phyloP scores from a whole-genome alignment of 192 early-diverging fungal species.

The Umbelopsis sp. region DNA sequence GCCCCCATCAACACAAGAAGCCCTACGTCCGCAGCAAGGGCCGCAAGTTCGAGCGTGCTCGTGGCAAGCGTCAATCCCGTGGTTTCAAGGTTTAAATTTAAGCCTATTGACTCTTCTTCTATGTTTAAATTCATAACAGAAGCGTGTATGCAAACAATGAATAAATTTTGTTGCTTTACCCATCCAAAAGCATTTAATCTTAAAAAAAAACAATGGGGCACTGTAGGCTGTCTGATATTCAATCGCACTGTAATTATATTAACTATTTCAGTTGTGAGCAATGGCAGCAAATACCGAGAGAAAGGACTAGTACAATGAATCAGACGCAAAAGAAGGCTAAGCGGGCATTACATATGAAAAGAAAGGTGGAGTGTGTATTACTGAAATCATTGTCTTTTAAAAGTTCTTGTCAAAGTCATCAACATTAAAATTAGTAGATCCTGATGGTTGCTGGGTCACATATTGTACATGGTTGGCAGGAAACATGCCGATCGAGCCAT shows the following conservation, averaged over 20 bases:
- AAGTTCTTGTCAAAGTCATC: conserved; percentile 17
- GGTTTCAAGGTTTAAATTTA: conserved; percentile 89
- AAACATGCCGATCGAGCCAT: conserved; percentile 82
- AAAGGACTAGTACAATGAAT: no score
- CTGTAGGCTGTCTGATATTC: no score
- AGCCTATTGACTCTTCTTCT: conserved; percentile 9
- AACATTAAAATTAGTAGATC: not conserved
- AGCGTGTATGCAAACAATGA: conserved; percentile 21
- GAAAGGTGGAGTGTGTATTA: no score
- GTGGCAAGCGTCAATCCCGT: conserved; percentile 99
- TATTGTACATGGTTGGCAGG: conserved; percentile 77
- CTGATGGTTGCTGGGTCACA: not conserved
- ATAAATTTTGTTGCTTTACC: conserved; percentile 24
- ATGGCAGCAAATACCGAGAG: no score
- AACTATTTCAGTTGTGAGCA: no score
- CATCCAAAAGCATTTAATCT: conserved; percentile 22
- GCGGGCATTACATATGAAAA: no score
- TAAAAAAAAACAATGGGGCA: not conserved
- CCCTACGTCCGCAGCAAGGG: conserved; percentile 99
- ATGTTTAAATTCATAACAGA: conserved; percentile 17
- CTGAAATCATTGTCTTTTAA: not conserved
- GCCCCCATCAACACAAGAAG: conserved; percentile 48
- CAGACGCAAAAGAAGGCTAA: no score
- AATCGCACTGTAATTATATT: no score
- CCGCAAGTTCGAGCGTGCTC: conserved; percentile 99